Conservation (phyloP, 768 basidiomycete species). For the Leccinum subtestaceum region DNA sequence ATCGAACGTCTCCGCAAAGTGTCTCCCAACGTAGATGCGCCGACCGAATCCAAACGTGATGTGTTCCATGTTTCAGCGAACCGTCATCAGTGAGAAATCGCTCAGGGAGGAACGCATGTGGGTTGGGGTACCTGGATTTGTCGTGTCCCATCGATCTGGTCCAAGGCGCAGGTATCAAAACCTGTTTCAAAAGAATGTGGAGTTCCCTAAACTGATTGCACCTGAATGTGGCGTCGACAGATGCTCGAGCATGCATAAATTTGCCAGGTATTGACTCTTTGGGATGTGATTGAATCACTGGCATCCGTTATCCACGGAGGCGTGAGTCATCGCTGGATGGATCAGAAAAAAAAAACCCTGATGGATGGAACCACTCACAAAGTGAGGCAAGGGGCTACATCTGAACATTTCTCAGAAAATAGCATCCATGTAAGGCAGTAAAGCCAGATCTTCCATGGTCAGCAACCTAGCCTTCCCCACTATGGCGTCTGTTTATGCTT, state of each 20-base stretch:
- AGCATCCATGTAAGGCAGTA: conserved; percentile 33
- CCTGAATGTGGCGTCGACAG: neutral
- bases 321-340: conserved; percentile 10
- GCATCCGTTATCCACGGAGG: conserved; percentile 1
- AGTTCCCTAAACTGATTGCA: conserved; percentile 24
- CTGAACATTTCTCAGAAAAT: conserved; percentile 31
- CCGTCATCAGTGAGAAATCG: neutral
- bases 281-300: conserved; percentile 29
- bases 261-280: conserved; percentile 21
- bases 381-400: neutral
- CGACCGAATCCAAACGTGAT: conserved; percentile 22
- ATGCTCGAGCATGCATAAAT: neutral
- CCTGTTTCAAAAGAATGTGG: conserved; percentile 19
- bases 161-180: neutral
- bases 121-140: neutral
- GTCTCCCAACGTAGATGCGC: conserved; percentile 15
- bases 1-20: conserved; percentile 10
- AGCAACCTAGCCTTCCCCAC: conserved; percentile 13
- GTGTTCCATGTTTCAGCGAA: conserved; percentile 1
- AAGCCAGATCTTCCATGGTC: conserved; percentile 6
- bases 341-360: neutral
- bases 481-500: conserved; percentile 10
- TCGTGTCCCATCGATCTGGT: neutral
- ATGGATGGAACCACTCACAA: neutral
- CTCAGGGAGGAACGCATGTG: neutral